phyloP scores from a whole-genome alignment of 2,329 filamentous ascomycete genomes.

The Trichoderma hamatum region DNA sequence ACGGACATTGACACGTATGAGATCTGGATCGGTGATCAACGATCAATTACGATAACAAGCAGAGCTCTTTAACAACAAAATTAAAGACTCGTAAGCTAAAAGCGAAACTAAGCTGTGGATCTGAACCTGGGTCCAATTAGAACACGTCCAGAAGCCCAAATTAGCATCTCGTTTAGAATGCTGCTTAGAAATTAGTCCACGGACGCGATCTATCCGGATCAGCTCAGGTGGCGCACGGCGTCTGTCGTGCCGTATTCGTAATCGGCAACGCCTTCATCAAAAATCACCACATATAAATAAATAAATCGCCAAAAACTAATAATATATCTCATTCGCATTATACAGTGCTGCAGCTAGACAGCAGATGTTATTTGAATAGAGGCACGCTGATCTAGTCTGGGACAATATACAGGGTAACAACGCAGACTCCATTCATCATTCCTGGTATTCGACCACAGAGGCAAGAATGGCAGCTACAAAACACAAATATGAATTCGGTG shows the following conservation, averaged over 20 bases:
- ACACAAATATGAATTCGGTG: slow-evolving; percentile 39
- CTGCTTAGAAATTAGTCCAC: neutral
- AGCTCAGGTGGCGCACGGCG: slow-evolving; percentile 14
- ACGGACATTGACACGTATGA: neutral
- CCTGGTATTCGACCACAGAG: too few species aligned
- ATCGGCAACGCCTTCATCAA: neutral
- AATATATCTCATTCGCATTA: neutral
- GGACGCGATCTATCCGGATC: slow-evolving; percentile 21
- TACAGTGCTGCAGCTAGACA: too few species aligned
- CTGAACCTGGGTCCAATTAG: neutral
- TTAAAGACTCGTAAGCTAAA: too few species aligned
- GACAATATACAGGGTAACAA: neutral
- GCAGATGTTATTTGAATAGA: neutral
- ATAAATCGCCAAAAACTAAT: neutral
- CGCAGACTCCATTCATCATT: neutral
- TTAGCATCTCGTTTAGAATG: neutral
- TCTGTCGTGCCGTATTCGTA: slow-evolving; percentile 17
- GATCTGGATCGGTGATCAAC: neutral
- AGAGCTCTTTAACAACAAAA: too few species aligned
- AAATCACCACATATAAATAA: neutral
- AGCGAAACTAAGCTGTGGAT: neutral
- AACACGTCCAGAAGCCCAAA: neutral
- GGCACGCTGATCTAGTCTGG: neutral
- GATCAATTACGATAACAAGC: too few species aligned
- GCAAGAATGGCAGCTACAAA: neutral